Evolutionary conservation across 768 basidiomycete species (phyloP), one percentile per base, ranked within the genome.

Genomic region (Mrakia frigida): DNA sequence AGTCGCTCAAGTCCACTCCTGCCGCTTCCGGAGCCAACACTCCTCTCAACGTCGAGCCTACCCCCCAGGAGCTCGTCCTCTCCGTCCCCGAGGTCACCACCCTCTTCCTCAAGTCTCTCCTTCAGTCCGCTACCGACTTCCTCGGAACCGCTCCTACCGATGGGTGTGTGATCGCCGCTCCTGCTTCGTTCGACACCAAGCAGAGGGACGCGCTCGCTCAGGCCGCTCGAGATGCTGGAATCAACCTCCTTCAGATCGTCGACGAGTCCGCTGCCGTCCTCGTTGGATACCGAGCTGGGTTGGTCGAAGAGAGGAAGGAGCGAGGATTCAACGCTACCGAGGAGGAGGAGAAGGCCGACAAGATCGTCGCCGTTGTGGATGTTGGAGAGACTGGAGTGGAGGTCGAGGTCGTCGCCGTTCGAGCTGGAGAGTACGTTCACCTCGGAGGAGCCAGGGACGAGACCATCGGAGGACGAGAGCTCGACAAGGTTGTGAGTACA

Each of bases 51-150:
- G 52, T 82, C 18, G 84, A 84, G 53, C 88, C 90, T 13, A 85
- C 85, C 89, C 3, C 92, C 88, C 79, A 81, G 28, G 81, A 83
- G 68, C 90, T 92, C 60, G 87, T 90, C 76, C 86, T 98, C 37
- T 92, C 92, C 65, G 90, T 91, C 2, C 88, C 89, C 25, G 94
- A 98, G 81, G 91, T 90, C 18, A 88, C 92, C 41, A 87, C 90
- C 56, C 88, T 94, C 80, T 98, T 96, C 88, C 86, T 99, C 52
- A 86, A 86, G 72, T 92, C 91, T 4, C 89, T 99, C 46, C 84
- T 93, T 78, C 87, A 91, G 78, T 94, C 92, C 52, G 96, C 95
- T 9, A 88, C 90, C 79, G 93, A 94, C 82, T 98, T 95, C 84
- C 87, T 98, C 18, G 93, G 94, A 18, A 81, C 81, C 71, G 89